Percentiles rank a stretch among this genome's conserved stretches.
These are phyloP conservation scores for Ceratobasidium sp. DNA, from an alignment of 1,284 basidiomycete genomes.

Conservation along the genomic window DNA sequence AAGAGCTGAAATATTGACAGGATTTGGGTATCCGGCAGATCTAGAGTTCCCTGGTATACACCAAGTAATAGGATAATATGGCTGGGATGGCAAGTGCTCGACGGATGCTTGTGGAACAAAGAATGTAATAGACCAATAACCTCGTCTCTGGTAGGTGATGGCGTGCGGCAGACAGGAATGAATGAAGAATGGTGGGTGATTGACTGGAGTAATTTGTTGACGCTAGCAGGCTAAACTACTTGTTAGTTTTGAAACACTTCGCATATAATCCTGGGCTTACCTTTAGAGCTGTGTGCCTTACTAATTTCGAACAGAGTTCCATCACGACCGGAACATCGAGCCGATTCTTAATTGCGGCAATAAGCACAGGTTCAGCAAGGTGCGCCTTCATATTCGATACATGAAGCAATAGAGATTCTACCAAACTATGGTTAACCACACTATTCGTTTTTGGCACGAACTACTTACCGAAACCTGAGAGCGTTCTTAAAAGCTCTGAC, in stretches of 20 bases:
- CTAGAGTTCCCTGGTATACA: constrained; percentile 81
- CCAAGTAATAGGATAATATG: constrained; percentile 81
- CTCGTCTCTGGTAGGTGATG: constrained; percentile 59
- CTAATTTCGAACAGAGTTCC: constrained; percentile 64
- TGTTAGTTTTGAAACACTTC: constrained; percentile 3
- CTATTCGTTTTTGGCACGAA: background rate
- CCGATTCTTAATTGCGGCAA: constrained; percentile 72
- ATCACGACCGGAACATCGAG: constrained; percentile 65
- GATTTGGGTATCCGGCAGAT: constrained; percentile 72
- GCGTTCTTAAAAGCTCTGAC: constrained; percentile 21
- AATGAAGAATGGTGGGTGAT: constrained; percentile 74
- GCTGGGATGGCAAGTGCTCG: constrained; percentile 84
- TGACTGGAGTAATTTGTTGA: constrained; percentile 75
- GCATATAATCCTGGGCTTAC: constrained; percentile 58
- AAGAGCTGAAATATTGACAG: constrained; percentile 83
- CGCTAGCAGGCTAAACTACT: constrained; percentile 64
- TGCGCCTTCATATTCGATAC: constrained; percentile 65
- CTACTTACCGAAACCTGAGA: constrained; percentile 48
- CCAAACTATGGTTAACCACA: background rate
- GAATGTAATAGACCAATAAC: constrained; percentile 70
- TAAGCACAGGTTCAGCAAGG: constrained; percentile 80
- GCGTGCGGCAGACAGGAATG: constrained; percentile 56
- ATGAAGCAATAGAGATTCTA: constrained; percentile 45
- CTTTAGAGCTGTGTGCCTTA: constrained; percentile 69
- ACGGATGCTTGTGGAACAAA: constrained; percentile 80